Evolutionary conservation across 176 grass and related monocot species (phyloP), one percentile per base, ranked within the genome.

Genomic region (Eleusine indica): DNA sequence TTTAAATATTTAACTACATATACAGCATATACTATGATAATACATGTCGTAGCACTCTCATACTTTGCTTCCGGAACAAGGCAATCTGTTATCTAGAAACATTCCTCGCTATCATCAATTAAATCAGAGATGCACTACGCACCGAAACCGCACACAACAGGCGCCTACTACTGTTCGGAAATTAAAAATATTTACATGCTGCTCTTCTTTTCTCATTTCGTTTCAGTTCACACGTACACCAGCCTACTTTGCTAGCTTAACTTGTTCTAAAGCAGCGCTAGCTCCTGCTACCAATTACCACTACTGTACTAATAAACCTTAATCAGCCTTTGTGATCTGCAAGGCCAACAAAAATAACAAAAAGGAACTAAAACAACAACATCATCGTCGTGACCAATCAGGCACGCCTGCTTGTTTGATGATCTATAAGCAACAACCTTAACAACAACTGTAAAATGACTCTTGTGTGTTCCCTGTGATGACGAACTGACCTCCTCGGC

Each of bases 21-120:
- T 10, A 9, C 3, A 28, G 44, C 11, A 47, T 12, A 47, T 46
- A 44, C 5, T 44, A 46, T 46, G 44, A 46, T n/a, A 11, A 62
- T 62, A 62, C 58, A 11, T 62, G 66, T 17, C 37, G 69, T 56
- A 68, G 73, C 73, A 56, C 30, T 78, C 49, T 67, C 49, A 21
- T 16, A 87, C 88, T 79, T 87, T 83, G 84, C 88, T 90, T 87
- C 75, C 42, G 25, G 87, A 37, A 42, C 84, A 90, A 87, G 68
- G 80, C 80, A 70, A 63, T 63, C 19, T 22, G 4, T 30, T 14
- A 51, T 66, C 68, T 54, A 52, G 47, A 76, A 79, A 47, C 80
- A 90, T 87, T 83, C 84, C 62, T 80, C 41, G 80, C 70, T 75
- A 87, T 83, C 89, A 80, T 15, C 11, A 30, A 30, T 16, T 29